Conservation (phyloP, 768 basidiomycete species). For the Hysterangium stoloniferum region DNA sequence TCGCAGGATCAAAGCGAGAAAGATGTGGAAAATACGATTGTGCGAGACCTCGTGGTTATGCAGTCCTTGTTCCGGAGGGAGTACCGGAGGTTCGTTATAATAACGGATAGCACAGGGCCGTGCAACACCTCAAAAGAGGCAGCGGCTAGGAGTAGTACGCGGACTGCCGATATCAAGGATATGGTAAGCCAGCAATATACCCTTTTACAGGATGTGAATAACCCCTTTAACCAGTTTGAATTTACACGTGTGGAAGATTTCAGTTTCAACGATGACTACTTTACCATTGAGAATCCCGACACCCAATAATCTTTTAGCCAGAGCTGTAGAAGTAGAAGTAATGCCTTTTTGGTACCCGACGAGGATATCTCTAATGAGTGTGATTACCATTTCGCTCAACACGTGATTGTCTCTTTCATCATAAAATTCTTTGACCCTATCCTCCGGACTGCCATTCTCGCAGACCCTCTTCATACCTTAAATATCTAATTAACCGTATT, state of each 20-base stretch:
- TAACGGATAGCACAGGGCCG: constrained; percentile 34
- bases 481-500: too few species aligned
- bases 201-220: constrained; percentile 9
- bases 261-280: constrained; percentile 49
- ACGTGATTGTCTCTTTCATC: too few species aligned
- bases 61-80: constrained; percentile 56
- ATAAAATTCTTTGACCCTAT: too few species aligned
- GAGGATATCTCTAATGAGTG: too few species aligned
- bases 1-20: constrained; percentile 26
- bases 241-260: constrained; percentile 40
- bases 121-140: constrained; percentile 7
- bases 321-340: too few species aligned
- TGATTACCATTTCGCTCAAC: too few species aligned
- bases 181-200: constrained; percentile 37
- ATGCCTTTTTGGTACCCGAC: too few species aligned
- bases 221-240: constrained; percentile 41
- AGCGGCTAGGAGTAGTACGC: not conserved
- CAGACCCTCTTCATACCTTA: too few species aligned
- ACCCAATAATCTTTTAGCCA: too few species aligned
- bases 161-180: constrained; percentile 22
- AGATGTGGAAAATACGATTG: constrained; percentile 38
- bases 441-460: too few species aligned
- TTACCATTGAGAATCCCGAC: too few species aligned
- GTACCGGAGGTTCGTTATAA: constrained; percentile 60
- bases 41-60: constrained; percentile 37